These are phyloP conservation scores for Didymella sp. DNA, from an alignment of 2,329 filamentous ascomycete species.

Conservation along the genomic window DNA sequence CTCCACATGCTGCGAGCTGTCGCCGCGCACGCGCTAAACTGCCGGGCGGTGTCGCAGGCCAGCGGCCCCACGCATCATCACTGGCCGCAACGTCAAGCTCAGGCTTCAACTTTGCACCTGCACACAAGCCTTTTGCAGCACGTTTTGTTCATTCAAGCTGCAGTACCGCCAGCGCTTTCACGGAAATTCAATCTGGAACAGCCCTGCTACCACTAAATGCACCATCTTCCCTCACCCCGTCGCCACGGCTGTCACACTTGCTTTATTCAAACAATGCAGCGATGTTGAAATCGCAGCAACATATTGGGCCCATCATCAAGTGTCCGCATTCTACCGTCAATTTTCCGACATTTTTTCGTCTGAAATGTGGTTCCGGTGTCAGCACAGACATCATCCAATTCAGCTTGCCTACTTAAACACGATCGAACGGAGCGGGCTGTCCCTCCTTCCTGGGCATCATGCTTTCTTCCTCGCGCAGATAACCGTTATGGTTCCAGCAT, in stretches of 20 bases:
- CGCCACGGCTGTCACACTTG: neutral
- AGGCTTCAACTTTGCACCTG: conserved; percentile 3
- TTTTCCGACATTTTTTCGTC: neutral
- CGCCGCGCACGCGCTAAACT: conserved; percentile 15
- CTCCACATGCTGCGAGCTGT: conserved; percentile 11
- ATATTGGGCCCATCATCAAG: neutral
- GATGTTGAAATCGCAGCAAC: neutral
- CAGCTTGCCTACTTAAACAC: neutral
- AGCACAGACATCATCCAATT: neutral
- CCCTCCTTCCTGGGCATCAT: neutral
- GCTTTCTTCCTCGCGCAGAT: neutral
- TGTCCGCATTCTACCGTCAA: neutral
- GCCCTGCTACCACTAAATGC: neutral
- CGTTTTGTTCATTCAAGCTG: neutral
- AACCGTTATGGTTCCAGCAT: neutral
- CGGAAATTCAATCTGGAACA: neutral
- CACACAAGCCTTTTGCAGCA: neutral
- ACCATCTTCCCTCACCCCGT: neutral
- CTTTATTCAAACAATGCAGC: neutral
- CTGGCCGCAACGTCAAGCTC: conserved; percentile 11
- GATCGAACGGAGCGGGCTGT: neutral
- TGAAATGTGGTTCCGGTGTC: neutral
- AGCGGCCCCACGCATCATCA: conserved; percentile 10
- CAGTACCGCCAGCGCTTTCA: neutral
- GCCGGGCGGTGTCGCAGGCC: conserved; percentile 14